These are phyloP conservation scores for Porcisia hertigi DNA, from an alignment of 208 protist genomes.

Conservation along the genomic window DNA sequence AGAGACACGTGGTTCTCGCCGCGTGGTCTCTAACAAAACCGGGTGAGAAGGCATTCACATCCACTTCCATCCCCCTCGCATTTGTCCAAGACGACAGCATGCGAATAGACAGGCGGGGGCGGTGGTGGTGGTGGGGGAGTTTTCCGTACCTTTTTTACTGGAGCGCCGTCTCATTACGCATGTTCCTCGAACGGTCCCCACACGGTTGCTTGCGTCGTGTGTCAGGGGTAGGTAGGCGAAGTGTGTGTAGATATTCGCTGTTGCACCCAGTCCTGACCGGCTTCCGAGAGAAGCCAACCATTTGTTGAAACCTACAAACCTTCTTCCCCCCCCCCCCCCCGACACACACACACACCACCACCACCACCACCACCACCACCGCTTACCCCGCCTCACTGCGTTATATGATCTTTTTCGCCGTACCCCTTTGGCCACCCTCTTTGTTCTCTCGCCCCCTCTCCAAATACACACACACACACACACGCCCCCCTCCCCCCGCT, in stretches of 20 bases:
- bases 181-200: background rate
- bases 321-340: background rate
- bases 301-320: background rate
- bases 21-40: background rate
- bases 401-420: too few species aligned
- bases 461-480: too few species aligned
- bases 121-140: background rate
- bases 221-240: background rate
- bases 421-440: too few species aligned
- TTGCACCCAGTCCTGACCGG: background rate
- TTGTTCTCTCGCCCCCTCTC: too few species aligned
- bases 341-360: background rate
- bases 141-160: background rate
- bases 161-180: background rate
- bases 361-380: too few species aligned
- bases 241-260: background rate
- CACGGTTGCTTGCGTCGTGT: background rate
- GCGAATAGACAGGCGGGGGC: background rate
- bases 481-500: too few species aligned
- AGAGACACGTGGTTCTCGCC: too few species aligned
- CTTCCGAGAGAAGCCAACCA: background rate
- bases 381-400: too few species aligned
- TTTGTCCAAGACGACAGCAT: background rate
- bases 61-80: too few species aligned
- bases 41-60: background rate